phyloP scores from a whole-genome alignment of 345 rosid species.

The Populus euphratica region DNA sequence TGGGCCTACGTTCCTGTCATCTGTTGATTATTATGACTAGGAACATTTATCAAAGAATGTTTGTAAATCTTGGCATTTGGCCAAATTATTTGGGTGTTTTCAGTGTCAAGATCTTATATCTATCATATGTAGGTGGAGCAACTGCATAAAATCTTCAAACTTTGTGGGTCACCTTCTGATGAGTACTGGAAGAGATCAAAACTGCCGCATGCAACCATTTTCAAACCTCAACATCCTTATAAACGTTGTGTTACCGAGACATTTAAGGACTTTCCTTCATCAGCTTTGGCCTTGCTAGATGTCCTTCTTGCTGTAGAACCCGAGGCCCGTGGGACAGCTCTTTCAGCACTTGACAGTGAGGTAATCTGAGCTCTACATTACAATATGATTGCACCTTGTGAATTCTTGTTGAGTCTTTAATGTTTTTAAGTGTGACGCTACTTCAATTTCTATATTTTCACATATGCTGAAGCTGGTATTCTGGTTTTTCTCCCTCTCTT shows the following conservation, averaged over 20 bases:
- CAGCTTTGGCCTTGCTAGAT: conserved; percentile 50
- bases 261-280: conserved; percentile 51
- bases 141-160: conserved; percentile 66
- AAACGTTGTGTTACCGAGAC: conserved; percentile 51
- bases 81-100: not conserved
- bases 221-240: conserved; percentile 66
- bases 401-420: not conserved
- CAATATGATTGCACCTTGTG: not conserved
- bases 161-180: conserved; percentile 72
- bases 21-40: not conserved
- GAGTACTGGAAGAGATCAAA: conserved; percentile 65
- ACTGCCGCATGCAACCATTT: conserved; percentile 55
- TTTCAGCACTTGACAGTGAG: conserved; percentile 52
- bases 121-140: conserved; percentile 50
- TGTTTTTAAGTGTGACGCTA: not conserved
- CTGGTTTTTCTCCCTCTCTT: no score
- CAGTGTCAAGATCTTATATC: not conserved
- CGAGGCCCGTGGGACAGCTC: conserved; percentile 49
- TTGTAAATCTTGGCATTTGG: not conserved
- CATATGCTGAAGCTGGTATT: not conserved
- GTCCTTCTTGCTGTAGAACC: conserved; percentile 57
- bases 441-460: not conserved
- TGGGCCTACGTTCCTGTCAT: not conserved
- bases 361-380: conserved; percentile 20
- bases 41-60: not conserved